Evolutionary conservation across 345 rosid genomes (phyloP).

Genomic region (Populus simonii): DNA sequence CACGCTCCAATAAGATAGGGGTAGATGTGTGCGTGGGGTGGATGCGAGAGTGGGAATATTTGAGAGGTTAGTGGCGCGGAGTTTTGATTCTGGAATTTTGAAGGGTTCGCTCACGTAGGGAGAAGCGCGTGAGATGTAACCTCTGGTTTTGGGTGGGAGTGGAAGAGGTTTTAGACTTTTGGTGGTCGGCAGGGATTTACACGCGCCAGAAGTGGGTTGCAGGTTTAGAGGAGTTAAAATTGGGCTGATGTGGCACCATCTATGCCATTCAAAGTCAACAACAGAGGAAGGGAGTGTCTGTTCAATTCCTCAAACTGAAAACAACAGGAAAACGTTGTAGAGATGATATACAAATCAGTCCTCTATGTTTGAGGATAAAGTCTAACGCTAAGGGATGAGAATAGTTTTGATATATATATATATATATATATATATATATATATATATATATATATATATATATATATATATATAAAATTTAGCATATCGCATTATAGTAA

Average conservation of each 20-base stretch:
- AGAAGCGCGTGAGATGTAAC: neutral
- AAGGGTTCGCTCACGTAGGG: neutral
- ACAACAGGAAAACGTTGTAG: neutral
- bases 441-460: no score
- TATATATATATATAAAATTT: no score
- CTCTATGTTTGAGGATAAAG: no score
- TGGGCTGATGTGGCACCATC: slow-evolving; percentile 7
- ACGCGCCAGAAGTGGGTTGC: neutral
- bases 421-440: no score
- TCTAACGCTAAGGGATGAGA: no score
- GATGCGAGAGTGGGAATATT: neutral
- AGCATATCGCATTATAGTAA: no score
- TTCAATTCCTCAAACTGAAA: neutral
- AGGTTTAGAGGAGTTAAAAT: neutral
- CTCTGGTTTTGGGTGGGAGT: neutral
- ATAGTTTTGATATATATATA: no score
- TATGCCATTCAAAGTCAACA: neutral
- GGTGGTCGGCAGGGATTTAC: neutral
- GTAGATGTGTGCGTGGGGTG: neutral
- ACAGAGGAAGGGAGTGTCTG: neutral
- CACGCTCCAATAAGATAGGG: neutral
- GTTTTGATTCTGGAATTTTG: slow-evolving; percentile 5
- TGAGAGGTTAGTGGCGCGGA: slow-evolving; percentile 14
- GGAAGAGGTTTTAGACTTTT: no score
- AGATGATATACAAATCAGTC: no score